Evolutionary conservation across 2,329 filamentous ascomycete species (phyloP), one percentile per base, ranked within the genome.

Genomic region (Penicillium sp.): DNA sequence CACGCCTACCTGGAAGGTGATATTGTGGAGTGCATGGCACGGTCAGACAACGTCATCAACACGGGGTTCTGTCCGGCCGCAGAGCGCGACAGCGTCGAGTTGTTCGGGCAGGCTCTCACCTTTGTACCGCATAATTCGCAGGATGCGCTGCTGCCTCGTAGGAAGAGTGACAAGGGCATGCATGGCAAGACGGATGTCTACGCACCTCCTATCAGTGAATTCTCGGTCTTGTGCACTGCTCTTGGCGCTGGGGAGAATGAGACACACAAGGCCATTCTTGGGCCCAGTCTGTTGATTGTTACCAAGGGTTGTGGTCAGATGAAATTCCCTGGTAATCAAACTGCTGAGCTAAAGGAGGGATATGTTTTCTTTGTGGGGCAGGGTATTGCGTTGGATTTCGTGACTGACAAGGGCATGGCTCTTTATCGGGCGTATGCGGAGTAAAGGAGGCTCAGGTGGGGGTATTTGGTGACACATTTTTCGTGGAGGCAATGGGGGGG

Each of bases 11-110:
- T 88, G 0, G 77, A 77, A 4, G 85, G 85, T 3, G 81, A 88
- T 62, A 87, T 88, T 45, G 80, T 88, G 58, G 85, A 88, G 66
- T 88, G 84, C 68, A 88, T 88, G 85, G 85, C 85, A 1, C 77
- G 84, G 7, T 82, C 77, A 19, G 83, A 88, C 70, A 87, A 88
- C 51, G 84, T 89, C 2, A 73, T 89, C 43, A 87, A 86, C 65
- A 81, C 79, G 0, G 85, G 85, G 0, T 87, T 90, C 72, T 88
- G 84, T 57, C 84, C 85, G 0, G 73, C 74, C 1, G 77, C 80
- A 0, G 80, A 86, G 41, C 75, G 83, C 12, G 77, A 86, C 60
- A 80, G 74, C 38, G 72, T 82, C 22, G 81, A 86, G 17, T 64
- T 82, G 26, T 88, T 89, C 66, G 74, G 73, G 21, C 71, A 77